phyloP scores from a whole-genome alignment of 768 basidiomycete species.

The Zangia roseola region DNA sequence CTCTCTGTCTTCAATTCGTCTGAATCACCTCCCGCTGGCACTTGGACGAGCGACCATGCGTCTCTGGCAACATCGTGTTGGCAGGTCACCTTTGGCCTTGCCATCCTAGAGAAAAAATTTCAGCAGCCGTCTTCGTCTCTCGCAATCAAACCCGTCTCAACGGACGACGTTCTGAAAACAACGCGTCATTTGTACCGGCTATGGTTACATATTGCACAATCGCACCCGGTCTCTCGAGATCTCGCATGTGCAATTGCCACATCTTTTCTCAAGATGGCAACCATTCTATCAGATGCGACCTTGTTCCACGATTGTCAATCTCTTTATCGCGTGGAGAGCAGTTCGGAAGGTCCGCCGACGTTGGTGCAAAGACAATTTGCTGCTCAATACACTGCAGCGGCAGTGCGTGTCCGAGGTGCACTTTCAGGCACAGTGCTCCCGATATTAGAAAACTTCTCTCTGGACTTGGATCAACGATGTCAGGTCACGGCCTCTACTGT shows the following conservation, averaged over 20 bases:
- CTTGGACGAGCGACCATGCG: not conserved
- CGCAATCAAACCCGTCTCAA: not conserved
- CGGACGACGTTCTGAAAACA: constrained; percentile 23
- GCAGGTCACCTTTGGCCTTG: constrained; percentile 43
- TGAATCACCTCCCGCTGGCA: not conserved
- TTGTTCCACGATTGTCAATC: constrained; percentile 38
- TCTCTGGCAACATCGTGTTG: constrained; percentile 28
- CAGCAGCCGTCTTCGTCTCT: constrained; percentile 2
- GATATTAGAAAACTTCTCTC: constrained; percentile 25
- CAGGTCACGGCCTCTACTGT: constrained; percentile 26
- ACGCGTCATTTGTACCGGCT: constrained; percentile 38
- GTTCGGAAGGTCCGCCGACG: constrained; percentile 1
- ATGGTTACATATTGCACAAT: constrained; percentile 35
- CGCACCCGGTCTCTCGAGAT: constrained; percentile 33
- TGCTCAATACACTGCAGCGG: constrained; percentile 26
- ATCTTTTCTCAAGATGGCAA: constrained; percentile 48
- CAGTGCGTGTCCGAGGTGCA: constrained; percentile 27
- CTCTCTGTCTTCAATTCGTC: constrained; percentile 34
- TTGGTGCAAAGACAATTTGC: constrained; percentile 9
- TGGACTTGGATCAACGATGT: constrained; percentile 24
- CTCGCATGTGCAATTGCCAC: constrained; percentile 32
- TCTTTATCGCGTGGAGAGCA: constrained; percentile 31
- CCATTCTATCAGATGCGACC: constrained; percentile 34
- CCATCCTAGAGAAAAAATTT: constrained; percentile 35
- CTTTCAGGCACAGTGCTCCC: constrained; percentile 32